Percentiles rank a stretch among this genome's conserved stretches.
Evolutionary conservation across 257 asterid genomes (phyloP).

Genomic region (Forsythia suspensa): DNA sequence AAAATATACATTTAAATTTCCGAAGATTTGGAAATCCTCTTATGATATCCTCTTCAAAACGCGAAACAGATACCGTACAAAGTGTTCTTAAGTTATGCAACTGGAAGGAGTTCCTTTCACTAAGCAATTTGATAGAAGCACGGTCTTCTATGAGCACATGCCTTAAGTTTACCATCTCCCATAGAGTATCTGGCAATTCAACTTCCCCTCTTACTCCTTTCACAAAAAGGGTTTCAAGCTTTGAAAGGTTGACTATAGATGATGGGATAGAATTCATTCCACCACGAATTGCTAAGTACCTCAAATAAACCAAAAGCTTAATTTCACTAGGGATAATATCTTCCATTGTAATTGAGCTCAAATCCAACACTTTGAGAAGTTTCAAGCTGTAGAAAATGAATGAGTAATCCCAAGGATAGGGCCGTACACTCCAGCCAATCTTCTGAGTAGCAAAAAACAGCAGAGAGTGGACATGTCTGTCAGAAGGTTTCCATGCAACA

Average conservation of each 20-base stretch:
- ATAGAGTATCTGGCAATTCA: background rate
- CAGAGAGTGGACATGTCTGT: background rate
- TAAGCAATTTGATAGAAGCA: background rate
- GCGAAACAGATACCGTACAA: too few species aligned
- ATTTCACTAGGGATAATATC: background rate
- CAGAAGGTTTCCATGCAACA: background rate
- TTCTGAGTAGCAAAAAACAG: background rate
- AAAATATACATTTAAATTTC: background rate
- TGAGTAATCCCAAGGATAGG: background rate
- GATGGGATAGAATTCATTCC: background rate
- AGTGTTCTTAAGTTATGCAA: slow-evolving; percentile 10
- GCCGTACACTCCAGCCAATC: too few species aligned
- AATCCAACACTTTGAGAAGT: slow-evolving; percentile 4
- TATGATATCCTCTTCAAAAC: too few species aligned
- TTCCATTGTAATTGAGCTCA: background rate
- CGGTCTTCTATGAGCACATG: background rate
- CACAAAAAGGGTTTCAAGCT: slow-evolving; percentile 12
- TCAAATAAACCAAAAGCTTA: background rate
- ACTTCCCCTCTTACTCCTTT: background rate
- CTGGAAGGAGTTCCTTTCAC: background rate
- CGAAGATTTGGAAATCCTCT: slow-evolving; percentile 4
- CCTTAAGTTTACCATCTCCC: slow-evolving; percentile 10
- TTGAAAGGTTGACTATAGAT: background rate
- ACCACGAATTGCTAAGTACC: slow-evolving; percentile 1
- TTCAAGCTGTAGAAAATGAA: background rate